A percentile compares a stretch with the other conserved stretches of the same genome.
These are phyloP conservation scores for Sutorius eximius DNA, from an alignment of 1,284 basidiomycete genomes.

Conservation along the genomic window DNA sequence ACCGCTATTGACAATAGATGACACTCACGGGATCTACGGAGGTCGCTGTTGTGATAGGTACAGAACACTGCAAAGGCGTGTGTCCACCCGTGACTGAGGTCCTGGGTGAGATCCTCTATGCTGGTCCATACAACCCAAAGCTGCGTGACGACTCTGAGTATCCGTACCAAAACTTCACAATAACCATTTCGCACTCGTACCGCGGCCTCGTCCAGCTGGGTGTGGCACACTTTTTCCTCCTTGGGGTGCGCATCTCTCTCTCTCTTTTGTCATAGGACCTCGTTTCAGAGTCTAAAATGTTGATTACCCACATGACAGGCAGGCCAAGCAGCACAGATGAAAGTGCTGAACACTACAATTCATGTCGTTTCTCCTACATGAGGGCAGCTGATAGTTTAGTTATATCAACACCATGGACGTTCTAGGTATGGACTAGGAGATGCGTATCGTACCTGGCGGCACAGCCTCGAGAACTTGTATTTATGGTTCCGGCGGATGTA, in stretches of 20 bases:
- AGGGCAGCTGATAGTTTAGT: background rate
- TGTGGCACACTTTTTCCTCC: background rate
- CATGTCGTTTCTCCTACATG: background rate
- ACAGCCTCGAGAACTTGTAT: background rate
- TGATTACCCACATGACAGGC: background rate
- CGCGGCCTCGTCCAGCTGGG: background rate
- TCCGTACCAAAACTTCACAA: background rate
- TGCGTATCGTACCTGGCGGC: too few relatives aligned
- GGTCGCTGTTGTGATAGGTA: background rate
- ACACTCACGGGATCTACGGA: background rate
- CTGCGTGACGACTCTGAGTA: background rate
- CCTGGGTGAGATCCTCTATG: background rate
- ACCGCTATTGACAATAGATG: background rate
- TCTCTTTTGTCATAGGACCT: background rate
- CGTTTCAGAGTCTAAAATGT: background rate
- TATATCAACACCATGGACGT: background rate
- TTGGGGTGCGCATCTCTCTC: background rate
- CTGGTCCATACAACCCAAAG: background rate
- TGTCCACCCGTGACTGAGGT: background rate
- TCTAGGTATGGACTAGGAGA: background rate
- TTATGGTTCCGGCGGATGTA: too few relatives aligned
- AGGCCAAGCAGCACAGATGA: background rate
- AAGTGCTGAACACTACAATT: background rate
- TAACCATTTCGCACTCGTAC: background rate
- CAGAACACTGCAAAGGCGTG: fast-evolving